Percentiles rank a stretch among this genome's conserved stretches.
These are phyloP conservation scores for maize (Zea mays) DNA, from an alignment of 176 grass and related monocot genomes.

Conservation along the genomic window DNA sequence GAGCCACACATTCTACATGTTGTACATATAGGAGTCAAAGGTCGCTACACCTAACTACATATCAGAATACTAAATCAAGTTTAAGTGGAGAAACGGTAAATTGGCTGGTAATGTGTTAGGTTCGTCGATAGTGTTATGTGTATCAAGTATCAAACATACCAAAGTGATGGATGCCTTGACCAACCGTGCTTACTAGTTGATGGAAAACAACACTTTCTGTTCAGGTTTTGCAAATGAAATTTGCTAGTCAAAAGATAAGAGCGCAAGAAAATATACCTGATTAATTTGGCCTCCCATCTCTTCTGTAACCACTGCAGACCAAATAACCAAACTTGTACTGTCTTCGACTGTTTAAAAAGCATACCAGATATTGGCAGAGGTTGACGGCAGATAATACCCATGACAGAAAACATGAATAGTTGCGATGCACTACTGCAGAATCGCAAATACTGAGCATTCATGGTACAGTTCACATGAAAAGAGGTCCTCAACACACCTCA, in stretches of 20 bases:
- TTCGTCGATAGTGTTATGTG: neutral
- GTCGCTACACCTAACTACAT: neutral
- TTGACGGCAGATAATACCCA: neutral
- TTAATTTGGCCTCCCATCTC: neutral
- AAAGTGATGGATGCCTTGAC: conserved; percentile 1
- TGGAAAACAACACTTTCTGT: neutral
- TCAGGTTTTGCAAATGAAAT: neutral
- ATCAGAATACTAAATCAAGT: neutral
- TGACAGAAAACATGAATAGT: neutral
- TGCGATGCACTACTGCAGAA: neutral
- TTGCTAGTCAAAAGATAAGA: neutral
- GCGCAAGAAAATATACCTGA: neutral
- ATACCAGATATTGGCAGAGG: neutral
- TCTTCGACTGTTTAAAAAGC: neutral
- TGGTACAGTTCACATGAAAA: neutral
- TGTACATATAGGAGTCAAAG: neutral
- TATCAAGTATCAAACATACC: neutral
- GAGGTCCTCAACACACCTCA: neutral
- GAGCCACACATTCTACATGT: neutral
- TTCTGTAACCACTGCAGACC: neutral
- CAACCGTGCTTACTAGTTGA: neutral
- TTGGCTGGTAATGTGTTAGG: neutral
- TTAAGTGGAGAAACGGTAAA: neutral
- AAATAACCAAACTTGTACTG: neutral
- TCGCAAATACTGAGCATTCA: neutral